A percentile compares a stretch with the other conserved stretches of the same genome.
Evolutionary conservation across 805 yeast genomes (phyloP).

Genomic region (Ascoidea tarda): DNA sequence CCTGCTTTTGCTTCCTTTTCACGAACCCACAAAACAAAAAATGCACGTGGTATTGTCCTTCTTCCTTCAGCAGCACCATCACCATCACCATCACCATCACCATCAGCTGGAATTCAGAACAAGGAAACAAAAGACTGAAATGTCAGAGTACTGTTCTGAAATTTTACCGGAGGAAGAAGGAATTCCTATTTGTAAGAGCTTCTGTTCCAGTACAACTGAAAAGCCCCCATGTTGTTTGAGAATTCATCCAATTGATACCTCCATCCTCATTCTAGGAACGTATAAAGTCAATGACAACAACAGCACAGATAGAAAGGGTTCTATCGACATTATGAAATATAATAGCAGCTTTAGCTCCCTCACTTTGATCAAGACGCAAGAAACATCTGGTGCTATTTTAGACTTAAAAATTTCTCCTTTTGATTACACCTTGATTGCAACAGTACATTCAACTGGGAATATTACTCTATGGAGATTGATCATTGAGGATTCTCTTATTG

Average conservation of each 20-base stretch:
- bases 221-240: constrained; percentile 80
- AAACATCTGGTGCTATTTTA: constrained; percentile 50
- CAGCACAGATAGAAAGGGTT: constrained; percentile 46
- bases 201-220: constrained; percentile 24
- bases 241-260: constrained; percentile 34
- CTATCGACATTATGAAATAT: constrained; percentile 25
- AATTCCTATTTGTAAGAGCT: constrained; percentile 11
- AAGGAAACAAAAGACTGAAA: not conserved
- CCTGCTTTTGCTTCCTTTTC: no score
- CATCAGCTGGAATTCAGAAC: no score
- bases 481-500: constrained; percentile 9
- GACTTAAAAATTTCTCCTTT: constrained; percentile 61
- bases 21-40: no score
- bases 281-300: constrained; percentile 53
- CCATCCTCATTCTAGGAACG: constrained; percentile 57
- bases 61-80: no score
- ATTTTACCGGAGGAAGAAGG: not conserved
- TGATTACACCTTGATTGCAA: constrained; percentile 30
- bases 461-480: constrained; percentile 43
- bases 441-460: constrained; percentile 77
- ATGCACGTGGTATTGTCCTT: no score
- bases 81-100: no score
- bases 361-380: constrained; percentile 13
- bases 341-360: constrained; percentile 11
- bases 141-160: not conserved